Base-by-base conservation (phyloP, 2,329 filamentous ascomycete genomes). In the Chaetomium strumarium region DNA sequence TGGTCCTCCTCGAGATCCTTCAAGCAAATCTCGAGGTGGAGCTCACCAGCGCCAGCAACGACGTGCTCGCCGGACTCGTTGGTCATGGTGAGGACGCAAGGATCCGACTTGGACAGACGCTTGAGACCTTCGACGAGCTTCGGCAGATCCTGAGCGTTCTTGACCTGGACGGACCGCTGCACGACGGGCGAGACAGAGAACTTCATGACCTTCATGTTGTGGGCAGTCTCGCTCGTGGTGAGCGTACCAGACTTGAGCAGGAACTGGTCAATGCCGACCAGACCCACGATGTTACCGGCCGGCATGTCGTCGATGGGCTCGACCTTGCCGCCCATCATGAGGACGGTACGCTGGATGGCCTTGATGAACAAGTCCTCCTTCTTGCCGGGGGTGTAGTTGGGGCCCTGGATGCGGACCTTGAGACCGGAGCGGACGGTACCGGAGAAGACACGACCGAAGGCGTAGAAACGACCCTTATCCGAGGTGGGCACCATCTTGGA, bases 201-300 rank as follows among this genome's bases (percentile, higher is more conserved):
- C 83, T 96, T 97, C 93, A 99, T 99, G 79, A 99, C 93, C 87
- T 97, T 97, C 70, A 99, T 80, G 86, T 99, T 99, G 87, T 99
- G 93, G 72, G 93, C 92, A 63, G 90, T 95, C 65, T 99, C 93
- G 72, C 82, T 85, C 72, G 92, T 97, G 77, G 91, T 96, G 68
- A 99, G 88, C 69, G 93, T 99, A 87, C 93, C 93, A 73, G 93
- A 97, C 87, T 99, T 99, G 81, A 99, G 90, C 82, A 99, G 82
- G 89, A 97, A 99, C 85, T 99, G 93, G 75, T 99, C 93, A 67
- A 99, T 90, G 86, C 93, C 93, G 71, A 99, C 93, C 68, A 99
- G 84, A 83, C 93, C 93, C 69, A 96, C 86, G 81, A 99, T 97
- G 88, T 99, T 99, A 85, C 93, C 93, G 65, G 93, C 92, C 67